phyloP scores from a whole-genome alignment of 306 rosid genomes.

The Arachis hypogaea region DNA sequence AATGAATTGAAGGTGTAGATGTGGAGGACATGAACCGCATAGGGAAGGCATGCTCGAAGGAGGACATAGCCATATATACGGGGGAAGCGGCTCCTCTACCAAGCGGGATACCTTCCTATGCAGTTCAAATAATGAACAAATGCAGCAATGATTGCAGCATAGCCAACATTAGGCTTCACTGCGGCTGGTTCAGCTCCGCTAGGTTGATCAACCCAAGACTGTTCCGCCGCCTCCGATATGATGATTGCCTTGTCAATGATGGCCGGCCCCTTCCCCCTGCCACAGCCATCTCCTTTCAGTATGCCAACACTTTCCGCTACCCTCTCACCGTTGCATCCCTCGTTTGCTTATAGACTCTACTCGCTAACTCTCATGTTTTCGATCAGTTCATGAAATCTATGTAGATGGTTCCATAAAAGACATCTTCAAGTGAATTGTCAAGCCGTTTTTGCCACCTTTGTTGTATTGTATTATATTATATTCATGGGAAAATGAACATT shows the following conservation, averaged over 20 bases:
- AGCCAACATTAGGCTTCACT: slow-evolving; percentile 52
- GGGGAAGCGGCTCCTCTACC: slow-evolving; percentile 44
- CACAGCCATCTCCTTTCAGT: slow-evolving; percentile 55
- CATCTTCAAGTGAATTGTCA: too few relatives aligned
- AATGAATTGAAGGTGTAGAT: background rate
- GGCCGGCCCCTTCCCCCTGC: slow-evolving; percentile 57
- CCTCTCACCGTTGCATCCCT: slow-evolving; percentile 65
- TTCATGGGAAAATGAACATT: too few relatives aligned
- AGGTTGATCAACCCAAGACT: slow-evolving; percentile 54
- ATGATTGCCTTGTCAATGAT: slow-evolving; percentile 62
- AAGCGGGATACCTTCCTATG: slow-evolving; percentile 44
- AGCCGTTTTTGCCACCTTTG: too few relatives aligned
- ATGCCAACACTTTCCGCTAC: slow-evolving; percentile 56
- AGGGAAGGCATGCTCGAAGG: slow-evolving; percentile 50
- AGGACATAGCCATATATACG: slow-evolving; percentile 53
- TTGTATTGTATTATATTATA: too few relatives aligned
- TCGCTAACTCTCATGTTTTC: too few relatives aligned
- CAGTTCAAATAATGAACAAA: slow-evolving; percentile 57
- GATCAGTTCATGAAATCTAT: too few relatives aligned
- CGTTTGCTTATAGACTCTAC: slow-evolving; percentile 29
- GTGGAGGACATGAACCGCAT: slow-evolving; percentile 39
- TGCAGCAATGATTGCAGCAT: slow-evolving; percentile 58
- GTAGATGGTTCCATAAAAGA: too few relatives aligned
- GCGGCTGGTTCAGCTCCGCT: slow-evolving; percentile 79
- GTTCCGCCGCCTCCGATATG: slow-evolving; percentile 50